Evolutionary conservation across 768 basidiomycete species (phyloP).

Genomic region (Macrolepiota albuminosa): DNA sequence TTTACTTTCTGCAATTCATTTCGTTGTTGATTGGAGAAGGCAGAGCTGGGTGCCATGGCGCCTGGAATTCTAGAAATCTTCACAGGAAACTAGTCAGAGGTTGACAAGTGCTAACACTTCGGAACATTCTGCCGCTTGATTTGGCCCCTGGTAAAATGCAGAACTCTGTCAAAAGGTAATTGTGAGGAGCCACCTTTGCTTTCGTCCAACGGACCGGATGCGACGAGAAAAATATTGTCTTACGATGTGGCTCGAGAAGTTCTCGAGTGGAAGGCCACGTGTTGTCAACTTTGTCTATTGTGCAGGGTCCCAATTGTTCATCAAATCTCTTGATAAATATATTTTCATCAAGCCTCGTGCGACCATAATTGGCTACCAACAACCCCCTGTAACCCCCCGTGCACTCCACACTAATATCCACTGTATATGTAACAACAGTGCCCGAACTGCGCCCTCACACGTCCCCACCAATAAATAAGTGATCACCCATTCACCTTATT

Average conservation of each 20-base stretch:
- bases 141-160: background rate
- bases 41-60: background rate
- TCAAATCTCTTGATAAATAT: constrained; percentile 7
- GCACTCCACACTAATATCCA: constrained; percentile 4
- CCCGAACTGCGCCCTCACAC: background rate
- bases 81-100: background rate
- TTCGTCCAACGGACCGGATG: no score
- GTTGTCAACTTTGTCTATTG: background rate
- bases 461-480: background rate
- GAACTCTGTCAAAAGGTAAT: background rate
- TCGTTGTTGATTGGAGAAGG: background rate
- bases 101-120: background rate
- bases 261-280: constrained; percentile 7
- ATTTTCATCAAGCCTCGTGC: constrained; percentile 12
- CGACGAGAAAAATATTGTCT: no score
- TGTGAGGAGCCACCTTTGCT: background rate
- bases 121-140: background rate
- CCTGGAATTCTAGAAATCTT: background rate
- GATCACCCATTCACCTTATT: background rate
- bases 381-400: constrained; percentile 10
- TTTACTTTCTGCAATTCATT: background rate
- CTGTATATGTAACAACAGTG: constrained; percentile 13
- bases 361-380: background rate
- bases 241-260: background rate
- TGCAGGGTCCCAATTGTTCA: constrained; percentile 10